Conservation (phyloP, 2,329 filamentous ascomycete genomes). For the Neoscytalidium dimidiatum region DNA sequence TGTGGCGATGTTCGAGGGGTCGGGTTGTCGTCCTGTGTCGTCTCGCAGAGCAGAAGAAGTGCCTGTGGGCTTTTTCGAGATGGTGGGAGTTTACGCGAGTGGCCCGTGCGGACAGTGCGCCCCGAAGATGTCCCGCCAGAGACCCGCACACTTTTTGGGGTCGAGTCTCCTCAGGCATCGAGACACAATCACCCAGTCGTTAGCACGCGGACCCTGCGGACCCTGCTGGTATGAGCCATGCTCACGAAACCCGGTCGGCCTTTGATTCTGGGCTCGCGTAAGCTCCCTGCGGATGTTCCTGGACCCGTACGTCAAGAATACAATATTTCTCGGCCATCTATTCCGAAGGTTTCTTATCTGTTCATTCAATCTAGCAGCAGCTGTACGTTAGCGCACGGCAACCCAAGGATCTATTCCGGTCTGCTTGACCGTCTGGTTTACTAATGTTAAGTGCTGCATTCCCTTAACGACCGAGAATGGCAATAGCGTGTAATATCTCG, state of each 20-base stretch:
- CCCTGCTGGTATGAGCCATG: no score
- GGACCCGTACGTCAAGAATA: neutral
- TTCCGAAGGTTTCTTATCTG: no score
- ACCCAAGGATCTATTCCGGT: no score
- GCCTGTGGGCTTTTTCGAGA: conserved; percentile 12
- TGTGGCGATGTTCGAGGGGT: conserved; percentile 1
- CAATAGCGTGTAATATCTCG: no score
- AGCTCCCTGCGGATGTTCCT: neutral
- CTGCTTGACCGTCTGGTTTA: no score
- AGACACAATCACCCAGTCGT: neutral
- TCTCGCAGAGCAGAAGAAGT: conserved; percentile 6
- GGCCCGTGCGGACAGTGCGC: neutral
- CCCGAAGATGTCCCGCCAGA: neutral
- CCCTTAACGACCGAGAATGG: no score
- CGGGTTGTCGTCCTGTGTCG: conserved; percentile 19
- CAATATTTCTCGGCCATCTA: neutral
- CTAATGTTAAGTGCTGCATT: no score
- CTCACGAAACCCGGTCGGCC: neutral
- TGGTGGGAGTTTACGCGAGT: conserved; percentile 14
- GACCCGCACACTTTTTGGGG: neutral
- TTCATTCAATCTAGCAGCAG: no score
- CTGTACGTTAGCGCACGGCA: no score
- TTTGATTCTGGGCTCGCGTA: neutral
- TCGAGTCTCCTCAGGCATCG: neutral
- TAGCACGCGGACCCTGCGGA: neutral